A percentile compares a stretch with the other conserved stretches of the same genome.
Conservation (phyloP, 1,284 basidiomycete genomes). For the Microbotryomycetes sp. region DNA sequence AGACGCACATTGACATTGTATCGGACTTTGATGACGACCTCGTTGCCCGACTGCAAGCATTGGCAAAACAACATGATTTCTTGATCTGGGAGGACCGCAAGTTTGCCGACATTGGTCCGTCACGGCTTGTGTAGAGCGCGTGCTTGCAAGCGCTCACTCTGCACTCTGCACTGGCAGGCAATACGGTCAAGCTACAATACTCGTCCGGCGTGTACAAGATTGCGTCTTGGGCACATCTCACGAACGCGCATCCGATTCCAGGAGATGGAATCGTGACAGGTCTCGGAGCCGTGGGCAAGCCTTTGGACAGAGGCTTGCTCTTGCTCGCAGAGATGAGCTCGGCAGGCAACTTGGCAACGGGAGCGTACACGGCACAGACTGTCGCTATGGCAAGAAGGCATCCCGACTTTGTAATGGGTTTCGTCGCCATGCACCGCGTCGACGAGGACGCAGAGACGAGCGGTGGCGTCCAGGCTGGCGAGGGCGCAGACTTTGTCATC, state of each 20-base stretch:
- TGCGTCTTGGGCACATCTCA: constrained; percentile 92
- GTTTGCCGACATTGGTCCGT: constrained; percentile 92
- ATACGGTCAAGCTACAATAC: constrained; percentile 94
- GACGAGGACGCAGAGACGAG: constrained; percentile 47
- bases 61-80: constrained; percentile 81
- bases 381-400: constrained; percentile 76
- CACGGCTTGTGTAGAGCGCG: neutral
- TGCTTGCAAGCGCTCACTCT: constrained; percentile 30
- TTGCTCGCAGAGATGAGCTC: constrained; percentile 97
- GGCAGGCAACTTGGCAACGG: constrained; percentile 74
- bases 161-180: constrained; percentile 52
- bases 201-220: constrained; percentile 88
- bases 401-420: constrained; percentile 84
- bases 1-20: constrained; percentile 97
- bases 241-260: constrained; percentile 85
- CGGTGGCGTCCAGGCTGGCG: constrained; percentile 36
- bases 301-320: constrained; percentile 76
- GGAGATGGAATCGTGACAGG: constrained; percentile 89
- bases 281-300: constrained; percentile 73
- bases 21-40: constrained; percentile 79
- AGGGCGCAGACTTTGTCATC: constrained; percentile 73
- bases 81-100: constrained; percentile 96
- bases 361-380: constrained; percentile 74
- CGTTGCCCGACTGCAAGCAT: constrained; percentile 59
- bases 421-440: constrained; percentile 83